A percentile compares a stretch with the other conserved stretches of the same genome.
Evolutionary conservation across 129 eudicot genomes (phyloP).

Genomic region (Sambucus nigra): DNA sequence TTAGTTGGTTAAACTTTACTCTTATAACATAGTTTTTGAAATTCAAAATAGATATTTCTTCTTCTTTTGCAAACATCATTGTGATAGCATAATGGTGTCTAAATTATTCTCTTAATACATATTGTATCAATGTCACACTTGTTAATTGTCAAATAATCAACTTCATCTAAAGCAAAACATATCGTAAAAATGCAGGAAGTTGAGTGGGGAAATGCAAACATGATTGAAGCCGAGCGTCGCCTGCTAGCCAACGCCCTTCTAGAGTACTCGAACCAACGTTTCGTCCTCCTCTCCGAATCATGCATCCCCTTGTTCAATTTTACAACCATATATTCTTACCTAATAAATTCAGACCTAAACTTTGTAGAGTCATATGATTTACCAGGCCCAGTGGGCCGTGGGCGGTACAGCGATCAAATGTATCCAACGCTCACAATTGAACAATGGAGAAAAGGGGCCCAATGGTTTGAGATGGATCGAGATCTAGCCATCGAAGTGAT

Average conservation of each 20-base stretch:
- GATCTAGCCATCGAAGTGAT: constrained; percentile 52
- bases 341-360: constrained; percentile 47
- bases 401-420: constrained; percentile 57
- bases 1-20: too few species aligned
- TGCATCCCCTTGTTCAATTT: constrained; percentile 83
- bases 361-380: constrained; percentile 66
- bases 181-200: constrained; percentile 34
- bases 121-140: too few species aligned
- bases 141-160: too few species aligned
- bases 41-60: too few species aligned
- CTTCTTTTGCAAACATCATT: too few species aligned
- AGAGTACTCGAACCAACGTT: constrained; percentile 68
- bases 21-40: too few species aligned
- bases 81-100: too few species aligned
- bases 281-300: constrained; percentile 77
- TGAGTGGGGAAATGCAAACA: constrained; percentile 68
- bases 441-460: constrained; percentile 89
- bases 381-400: constrained; percentile 56
- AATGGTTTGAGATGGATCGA: constrained; percentile 76
- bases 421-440: constrained; percentile 37
- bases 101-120: too few species aligned
- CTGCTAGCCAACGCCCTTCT: constrained; percentile 75
- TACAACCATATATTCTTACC: constrained; percentile 60
- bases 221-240: constrained; percentile 87
- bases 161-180: neutral